Percentiles rank a stretch among this genome's conserved stretches.
These are phyloP conservation scores for Boechera divaricarpa DNA, from an alignment of 345 rosid species.

Conservation along the genomic window DNA sequence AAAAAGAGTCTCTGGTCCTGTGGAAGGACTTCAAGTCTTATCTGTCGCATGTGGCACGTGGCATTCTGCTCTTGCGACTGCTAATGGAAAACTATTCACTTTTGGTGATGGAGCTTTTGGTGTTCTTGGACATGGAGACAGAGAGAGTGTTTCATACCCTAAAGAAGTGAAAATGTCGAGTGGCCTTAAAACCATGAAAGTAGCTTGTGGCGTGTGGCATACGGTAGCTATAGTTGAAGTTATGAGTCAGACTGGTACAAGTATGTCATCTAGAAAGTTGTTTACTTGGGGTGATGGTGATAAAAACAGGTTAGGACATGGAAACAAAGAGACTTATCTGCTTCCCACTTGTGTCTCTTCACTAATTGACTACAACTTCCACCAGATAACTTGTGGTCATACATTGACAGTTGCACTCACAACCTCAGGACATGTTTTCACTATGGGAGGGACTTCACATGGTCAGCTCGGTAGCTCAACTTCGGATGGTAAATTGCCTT, in stretches of 20 bases:
- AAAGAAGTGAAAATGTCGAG: constrained; percentile 73
- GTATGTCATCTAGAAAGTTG: constrained; percentile 64
- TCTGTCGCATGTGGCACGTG: constrained; percentile 90
- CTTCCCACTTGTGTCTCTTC: constrained; percentile 87
- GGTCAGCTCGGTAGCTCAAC: constrained; percentile 82
- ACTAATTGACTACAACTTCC: constrained; percentile 89
- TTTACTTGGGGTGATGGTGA: constrained; percentile 99
- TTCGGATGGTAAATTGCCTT: constrained; percentile 76
- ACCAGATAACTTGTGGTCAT: constrained; percentile 86
- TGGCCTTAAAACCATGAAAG: constrained; percentile 80
- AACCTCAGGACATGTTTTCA: constrained; percentile 91
- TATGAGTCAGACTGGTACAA: constrained; percentile 61
- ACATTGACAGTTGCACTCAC: constrained; percentile 90
- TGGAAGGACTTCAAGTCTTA: constrained; percentile 91
- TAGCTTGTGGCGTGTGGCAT: constrained; percentile 97
- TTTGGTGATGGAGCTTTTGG: constrained; percentile 97
- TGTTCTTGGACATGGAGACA: constrained; percentile 89
- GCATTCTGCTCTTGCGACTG: constrained; percentile 91
- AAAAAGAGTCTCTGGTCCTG: constrained; percentile 76
- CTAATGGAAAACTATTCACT: constrained; percentile 85
- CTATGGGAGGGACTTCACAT: constrained; percentile 75
- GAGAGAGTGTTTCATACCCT: constrained; percentile 70
- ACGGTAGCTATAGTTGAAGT: constrained; percentile 97
- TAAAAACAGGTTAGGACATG: constrained; percentile 87
- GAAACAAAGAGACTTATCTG: constrained; percentile 79